Evolutionary conservation across 2,329 filamentous ascomycete species (phyloP).

Genomic region (Ambrosiella cleistominuta): DNA sequence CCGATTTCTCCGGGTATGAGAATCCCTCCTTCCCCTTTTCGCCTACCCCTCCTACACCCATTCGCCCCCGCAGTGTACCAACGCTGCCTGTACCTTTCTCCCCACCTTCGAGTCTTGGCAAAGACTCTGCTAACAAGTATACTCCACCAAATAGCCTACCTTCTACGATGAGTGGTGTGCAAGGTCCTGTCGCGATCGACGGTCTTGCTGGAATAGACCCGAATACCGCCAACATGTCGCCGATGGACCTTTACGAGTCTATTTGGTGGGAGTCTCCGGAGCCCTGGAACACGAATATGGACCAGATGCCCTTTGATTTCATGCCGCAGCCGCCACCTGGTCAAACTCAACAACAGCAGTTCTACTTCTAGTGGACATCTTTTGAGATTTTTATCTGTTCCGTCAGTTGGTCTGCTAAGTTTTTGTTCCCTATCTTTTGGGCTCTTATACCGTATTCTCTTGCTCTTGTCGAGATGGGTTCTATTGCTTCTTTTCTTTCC

Average conservation of each 20-base stretch:
- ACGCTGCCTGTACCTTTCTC: not conserved
- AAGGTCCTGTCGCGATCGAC: conserved; percentile 21
- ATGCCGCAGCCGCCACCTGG: conserved; percentile 40
- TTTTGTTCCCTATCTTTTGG: not conserved
- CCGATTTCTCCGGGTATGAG: conserved; percentile 27
- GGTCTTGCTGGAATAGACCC: conserved; percentile 35
- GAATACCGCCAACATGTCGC: conserved; percentile 38
- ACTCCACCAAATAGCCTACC: conserved; percentile 7
- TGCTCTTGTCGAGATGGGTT: not conserved
- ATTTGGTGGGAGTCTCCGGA: conserved; percentile 50
- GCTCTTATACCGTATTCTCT: not conserved
- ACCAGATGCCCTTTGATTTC: conserved; percentile 43
- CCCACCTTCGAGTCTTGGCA: conserved; percentile 4
- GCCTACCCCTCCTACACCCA: not conserved
- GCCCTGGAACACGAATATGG: conserved; percentile 38
- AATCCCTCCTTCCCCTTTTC: conserved; percentile 4
- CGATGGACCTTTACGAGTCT: conserved; percentile 50
- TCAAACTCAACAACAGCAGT: conserved; percentile 38
- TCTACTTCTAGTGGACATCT: conserved; percentile 30
- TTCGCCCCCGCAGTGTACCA: not conserved
- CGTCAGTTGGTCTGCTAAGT: not conserved
- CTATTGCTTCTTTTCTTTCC: not conserved
- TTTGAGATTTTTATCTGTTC: not conserved
- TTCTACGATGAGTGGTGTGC: conserved; percentile 10
- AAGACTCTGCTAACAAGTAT: conserved; percentile 10